Evolutionary conservation across 208 protist genomes (phyloP), one percentile per base, ranked within the genome.

Genomic region (Leishmania guyanensis): DNA sequence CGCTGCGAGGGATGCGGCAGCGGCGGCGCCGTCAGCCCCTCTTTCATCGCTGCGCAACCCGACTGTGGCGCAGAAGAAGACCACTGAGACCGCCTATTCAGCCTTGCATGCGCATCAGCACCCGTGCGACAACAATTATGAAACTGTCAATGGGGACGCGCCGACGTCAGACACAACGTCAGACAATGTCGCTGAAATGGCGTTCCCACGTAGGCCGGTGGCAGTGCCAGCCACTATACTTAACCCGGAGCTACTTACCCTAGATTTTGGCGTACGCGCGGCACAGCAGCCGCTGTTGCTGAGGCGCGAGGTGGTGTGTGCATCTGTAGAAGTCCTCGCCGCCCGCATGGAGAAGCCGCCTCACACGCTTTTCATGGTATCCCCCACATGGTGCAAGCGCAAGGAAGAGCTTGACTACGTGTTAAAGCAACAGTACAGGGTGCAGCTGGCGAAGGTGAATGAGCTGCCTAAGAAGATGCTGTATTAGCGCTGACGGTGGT

Each of bases 381-480:
- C 91, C 39, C 82, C 72, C 22, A 79, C 70, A 36, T 96, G 91
- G 88, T 79, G 80, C 62, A 82, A 85, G 65, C 68, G 86, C 0
- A 81, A 77, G 56, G 50, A 86, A 68, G 89, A 92, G 79, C 73
- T 94, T 17, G 74, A 68, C 51, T 85, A 78, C 33, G 77, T 89
- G 43, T 53, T 96, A 54, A 43, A 77, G 73, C 75, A 92, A 71
- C 83, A 90, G 56, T 94, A 93, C 77, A 50, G 80, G 1, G 88
- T 94, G 33, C 80, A 84, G 20, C 56, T 92, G 14, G 85, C 85
- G 10, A 69, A 90, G 51, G 86, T 89, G 26, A 51, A 80, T 26
- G 69, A 77, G 43, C 80, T 93, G 53, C 60, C 53, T 26, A 10
- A 12, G 17, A 72, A 81, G 62, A 12, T 65, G 17, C 33, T 68